These are phyloP conservation scores for Musa acuminata DNA, from an alignment of 176 grass and related monocot genomes.

Conservation along the genomic window DNA sequence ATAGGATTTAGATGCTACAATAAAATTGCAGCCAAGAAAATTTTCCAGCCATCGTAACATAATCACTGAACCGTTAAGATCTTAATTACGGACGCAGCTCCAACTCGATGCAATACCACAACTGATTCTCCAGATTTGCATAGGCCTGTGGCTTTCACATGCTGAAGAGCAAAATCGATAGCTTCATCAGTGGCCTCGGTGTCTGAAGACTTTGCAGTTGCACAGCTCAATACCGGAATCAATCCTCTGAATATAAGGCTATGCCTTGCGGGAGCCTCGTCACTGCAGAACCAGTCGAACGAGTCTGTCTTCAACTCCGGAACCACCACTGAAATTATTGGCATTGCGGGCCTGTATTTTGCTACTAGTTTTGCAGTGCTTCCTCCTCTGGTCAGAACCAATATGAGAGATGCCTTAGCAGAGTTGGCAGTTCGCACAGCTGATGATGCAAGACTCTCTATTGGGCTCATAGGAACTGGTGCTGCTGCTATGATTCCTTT, in stretches of 20 bases:
- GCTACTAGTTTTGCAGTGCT: constrained; percentile 8
- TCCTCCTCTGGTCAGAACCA: constrained; percentile 16
- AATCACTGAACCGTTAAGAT: neutral
- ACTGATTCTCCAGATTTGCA: constrained; percentile 17
- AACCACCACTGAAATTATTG: constrained; percentile 7
- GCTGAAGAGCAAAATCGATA: constrained; percentile 4
- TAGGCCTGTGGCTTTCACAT: constrained; percentile 12
- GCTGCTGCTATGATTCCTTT: neutral
- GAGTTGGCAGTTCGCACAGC: constrained; percentile 4
- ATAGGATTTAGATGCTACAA: too few relatives aligned
- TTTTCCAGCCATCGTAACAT: neutral
- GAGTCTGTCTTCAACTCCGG: constrained; percentile 7
- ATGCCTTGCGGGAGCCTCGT: constrained; percentile 16
- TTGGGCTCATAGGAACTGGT: constrained; percentile 8
- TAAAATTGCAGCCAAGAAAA: constrained; percentile 2
- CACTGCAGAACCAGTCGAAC: constrained; percentile 19
- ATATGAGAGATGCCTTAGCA: constrained; percentile 1
- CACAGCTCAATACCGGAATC: constrained; percentile 9
- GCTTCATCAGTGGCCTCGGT: constrained; percentile 19
- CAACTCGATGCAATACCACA: constrained; percentile 7
- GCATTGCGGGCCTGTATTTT: constrained; percentile 1
- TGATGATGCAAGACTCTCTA: constrained; percentile 4
- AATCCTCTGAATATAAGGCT: constrained; percentile 17
- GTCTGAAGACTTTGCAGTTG: constrained; percentile 11
- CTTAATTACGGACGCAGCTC: constrained; percentile 7